Conservation (phyloP, 345 rosid genomes). For the Linum lewisii region DNA sequence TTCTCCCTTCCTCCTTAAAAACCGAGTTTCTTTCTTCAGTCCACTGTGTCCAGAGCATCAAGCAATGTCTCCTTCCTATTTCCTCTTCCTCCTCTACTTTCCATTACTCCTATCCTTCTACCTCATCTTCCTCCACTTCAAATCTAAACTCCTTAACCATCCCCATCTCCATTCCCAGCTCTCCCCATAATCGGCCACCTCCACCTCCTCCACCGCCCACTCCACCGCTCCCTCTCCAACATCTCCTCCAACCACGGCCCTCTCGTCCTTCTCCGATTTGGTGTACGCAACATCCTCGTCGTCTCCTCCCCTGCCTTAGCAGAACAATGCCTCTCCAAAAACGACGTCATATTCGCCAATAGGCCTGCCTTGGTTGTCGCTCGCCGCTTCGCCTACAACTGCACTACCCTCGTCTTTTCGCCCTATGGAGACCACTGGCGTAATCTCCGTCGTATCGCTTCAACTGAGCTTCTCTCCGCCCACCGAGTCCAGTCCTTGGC, state of each 20-base stretch:
- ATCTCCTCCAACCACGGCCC: slow-evolving; percentile 17
- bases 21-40: no score
- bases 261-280: slow-evolving; percentile 20
- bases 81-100: no score
- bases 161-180: slow-evolving; percentile 27
- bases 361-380: slow-evolving; percentile 19
- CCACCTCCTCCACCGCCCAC: slow-evolving; percentile 25
- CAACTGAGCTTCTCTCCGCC: slow-evolving; percentile 19
- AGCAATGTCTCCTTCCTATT: no score
- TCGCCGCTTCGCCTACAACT: slow-evolving; percentile 15
- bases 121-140: slow-evolving; percentile 10
- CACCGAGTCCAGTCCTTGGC: slow-evolving; percentile 18
- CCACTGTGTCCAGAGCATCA: no score
- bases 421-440: slow-evolving; percentile 21
- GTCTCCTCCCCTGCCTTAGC: slow-evolving; percentile 22
- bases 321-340: slow-evolving; percentile 20
- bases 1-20: no score
- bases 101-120: no score
- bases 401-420: slow-evolving; percentile 16
- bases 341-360: slow-evolving; percentile 26
- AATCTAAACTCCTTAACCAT: slow-evolving; percentile 11
- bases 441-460: slow-evolving; percentile 17
- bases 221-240: slow-evolving; percentile 11
- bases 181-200: slow-evolving; percentile 30
- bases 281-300: slow-evolving; percentile 16